These are phyloP conservation scores for Curvularia verruculosa DNA, from an alignment of 2,329 filamentous ascomycete species.

Conservation along the genomic window DNA sequence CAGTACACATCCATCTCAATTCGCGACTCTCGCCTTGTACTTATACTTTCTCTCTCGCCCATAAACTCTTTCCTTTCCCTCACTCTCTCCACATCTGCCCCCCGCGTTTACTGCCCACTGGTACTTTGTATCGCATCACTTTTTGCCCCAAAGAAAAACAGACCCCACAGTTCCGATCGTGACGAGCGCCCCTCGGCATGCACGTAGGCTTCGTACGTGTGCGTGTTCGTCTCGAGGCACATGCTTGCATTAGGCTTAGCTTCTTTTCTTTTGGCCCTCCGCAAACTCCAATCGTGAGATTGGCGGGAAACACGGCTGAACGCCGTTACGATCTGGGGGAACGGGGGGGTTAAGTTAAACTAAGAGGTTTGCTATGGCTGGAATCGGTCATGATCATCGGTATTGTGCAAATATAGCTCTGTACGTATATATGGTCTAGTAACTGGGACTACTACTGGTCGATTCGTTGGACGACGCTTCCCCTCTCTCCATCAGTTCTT, in stretches of 20 bases:
- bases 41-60: not conserved
- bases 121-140: conserved; percentile 3
- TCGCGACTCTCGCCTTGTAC: not conserved
- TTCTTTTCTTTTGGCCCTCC: too few species aligned
- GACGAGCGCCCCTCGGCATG: conserved; percentile 22
- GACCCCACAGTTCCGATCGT: conserved; percentile 18
- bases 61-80: too few species aligned
- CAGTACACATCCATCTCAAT: too few species aligned
- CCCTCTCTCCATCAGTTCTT: not conserved
- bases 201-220: conserved; percentile 18
- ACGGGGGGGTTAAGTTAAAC: too few species aligned
- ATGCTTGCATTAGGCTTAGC: conserved; percentile 2
- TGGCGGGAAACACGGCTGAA: not conserved
- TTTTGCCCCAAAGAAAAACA: not conserved
- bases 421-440: not conserved
- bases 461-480: not conserved
- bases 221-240: conserved; percentile 18
- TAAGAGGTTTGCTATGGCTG: not conserved
- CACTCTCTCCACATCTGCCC: not conserved
- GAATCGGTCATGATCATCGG: not conserved
- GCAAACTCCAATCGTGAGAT: too few species aligned
- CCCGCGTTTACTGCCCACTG: conserved; percentile 2
- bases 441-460: not conserved
- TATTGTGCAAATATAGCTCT: not conserved
- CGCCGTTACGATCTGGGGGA: not conserved